These are phyloP conservation scores for Cruciata laevipes DNA, from an alignment of 257 asterid species.

Conservation along the genomic window DNA sequence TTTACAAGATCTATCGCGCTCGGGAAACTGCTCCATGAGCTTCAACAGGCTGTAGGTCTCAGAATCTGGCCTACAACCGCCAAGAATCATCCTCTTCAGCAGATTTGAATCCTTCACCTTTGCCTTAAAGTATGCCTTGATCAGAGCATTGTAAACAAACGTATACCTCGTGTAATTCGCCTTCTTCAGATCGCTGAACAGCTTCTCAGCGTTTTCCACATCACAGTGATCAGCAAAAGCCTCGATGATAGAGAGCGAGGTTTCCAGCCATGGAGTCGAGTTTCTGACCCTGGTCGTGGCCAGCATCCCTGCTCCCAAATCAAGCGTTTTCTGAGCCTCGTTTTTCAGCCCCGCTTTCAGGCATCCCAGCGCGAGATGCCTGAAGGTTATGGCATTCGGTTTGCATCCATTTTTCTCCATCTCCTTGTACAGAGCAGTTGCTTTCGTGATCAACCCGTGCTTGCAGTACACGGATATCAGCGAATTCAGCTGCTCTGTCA, in stretches of 20 bases:
- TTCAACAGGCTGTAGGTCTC: slow-evolving; percentile 79
- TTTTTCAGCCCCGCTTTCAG: slow-evolving; percentile 60
- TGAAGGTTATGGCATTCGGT: slow-evolving; percentile 68
- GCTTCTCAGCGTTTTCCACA: slow-evolving; percentile 52
- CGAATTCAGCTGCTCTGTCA: slow-evolving; percentile 64
- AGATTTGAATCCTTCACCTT: slow-evolving; percentile 66
- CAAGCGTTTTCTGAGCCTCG: slow-evolving; percentile 62
- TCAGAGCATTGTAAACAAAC: slow-evolving; percentile 65
- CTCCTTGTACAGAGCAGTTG: slow-evolving; percentile 68
- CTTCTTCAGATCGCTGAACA: slow-evolving; percentile 60
- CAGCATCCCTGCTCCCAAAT: slow-evolving; percentile 36
- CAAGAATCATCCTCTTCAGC: slow-evolving; percentile 82
- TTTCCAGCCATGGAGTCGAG: slow-evolving; percentile 84
- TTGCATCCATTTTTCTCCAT: slow-evolving; percentile 65
- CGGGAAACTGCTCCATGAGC: slow-evolving; percentile 54
- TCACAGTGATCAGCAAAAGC: slow-evolving; percentile 60
- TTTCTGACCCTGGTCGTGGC: slow-evolving; percentile 38
- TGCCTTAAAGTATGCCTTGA: slow-evolving; percentile 81
- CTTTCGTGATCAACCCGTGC: slow-evolving; percentile 67
- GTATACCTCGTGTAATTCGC: slow-evolving; percentile 68
- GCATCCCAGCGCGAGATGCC: slow-evolving; percentile 86
- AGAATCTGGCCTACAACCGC: slow-evolving; percentile 83
- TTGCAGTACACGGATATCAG: slow-evolving; percentile 70
- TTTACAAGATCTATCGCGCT: background rate
- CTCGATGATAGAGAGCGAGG: slow-evolving; percentile 50